Evolutionary conservation across 2,329 filamentous ascomycete genomes (phyloP).

Genomic region (Calonectria montana): DNA sequence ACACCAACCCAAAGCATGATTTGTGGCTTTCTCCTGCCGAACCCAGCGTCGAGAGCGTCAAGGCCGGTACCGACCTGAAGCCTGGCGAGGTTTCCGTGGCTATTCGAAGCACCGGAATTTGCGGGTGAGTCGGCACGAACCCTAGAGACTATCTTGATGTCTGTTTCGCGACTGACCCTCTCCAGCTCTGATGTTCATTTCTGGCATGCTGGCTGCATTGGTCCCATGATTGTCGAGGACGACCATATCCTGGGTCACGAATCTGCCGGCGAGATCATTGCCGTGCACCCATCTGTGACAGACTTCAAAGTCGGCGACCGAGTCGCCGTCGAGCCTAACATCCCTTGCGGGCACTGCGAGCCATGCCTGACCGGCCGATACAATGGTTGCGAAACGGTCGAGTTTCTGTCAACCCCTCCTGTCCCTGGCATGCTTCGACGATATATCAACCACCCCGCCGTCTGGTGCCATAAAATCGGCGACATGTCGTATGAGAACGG

Average conservation of each 20-base stretch:
- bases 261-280: conserved; percentile 85
- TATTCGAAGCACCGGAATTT: conserved; percentile 95
- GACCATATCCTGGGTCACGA: conserved; percentile 96
- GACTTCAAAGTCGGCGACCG: conserved; percentile 86
- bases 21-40: conserved; percentile 86
- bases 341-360: conserved; percentile 92
- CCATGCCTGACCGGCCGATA: conserved; percentile 93
- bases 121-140: conserved; percentile 70
- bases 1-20: conserved; percentile 92
- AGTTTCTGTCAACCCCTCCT: conserved; percentile 91
- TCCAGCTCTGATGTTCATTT: conserved; percentile 92
- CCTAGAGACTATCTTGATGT: not conserved
- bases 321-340: conserved; percentile 92
- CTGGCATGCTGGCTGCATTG: conserved; percentile 95
- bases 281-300: conserved; percentile 83
- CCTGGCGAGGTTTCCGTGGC: conserved; percentile 88
- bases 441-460: conserved; percentile 94
- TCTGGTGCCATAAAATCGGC: conserved; percentile 97
- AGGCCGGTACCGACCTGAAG: conserved; percentile 75
- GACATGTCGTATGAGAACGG: conserved; percentile 93
- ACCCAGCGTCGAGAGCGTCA: conserved; percentile 80
- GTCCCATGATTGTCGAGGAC: conserved; percentile 90
- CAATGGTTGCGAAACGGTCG: conserved; percentile 90
- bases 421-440: conserved; percentile 87
- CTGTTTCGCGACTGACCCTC: conserved; percentile 15